Evolutionary conservation across 1,284 basidiomycete genomes (phyloP), one percentile per base, ranked within the genome.

Genomic region (Tilletia horrida): DNA sequence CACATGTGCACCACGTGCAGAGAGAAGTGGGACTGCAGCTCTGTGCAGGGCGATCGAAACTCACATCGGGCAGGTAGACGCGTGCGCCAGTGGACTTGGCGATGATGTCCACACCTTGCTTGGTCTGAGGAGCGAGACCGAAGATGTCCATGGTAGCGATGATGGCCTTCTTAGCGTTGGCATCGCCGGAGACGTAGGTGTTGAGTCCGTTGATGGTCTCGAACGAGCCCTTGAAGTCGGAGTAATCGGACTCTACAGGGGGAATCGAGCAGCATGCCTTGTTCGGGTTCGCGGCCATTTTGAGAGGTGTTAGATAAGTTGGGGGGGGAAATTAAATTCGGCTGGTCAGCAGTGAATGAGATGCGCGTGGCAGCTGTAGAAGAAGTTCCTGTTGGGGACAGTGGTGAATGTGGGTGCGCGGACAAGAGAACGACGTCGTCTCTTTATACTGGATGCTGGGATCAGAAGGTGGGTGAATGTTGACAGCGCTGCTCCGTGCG

Each of bases 81-180:
- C 83, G 82, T 69, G 82, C 82, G 66, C 81, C 83, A 81, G 73
- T 16, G 13, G 48, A 8, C 18, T 21, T 27, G 40, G 45, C 45
- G n/a, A 57, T 43, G 66, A n/a, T 42, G 55, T 11, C 75, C 76
- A 73, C 76, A 75, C 83, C 84, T 73, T 85, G 85, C 66, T 84
- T 73, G 66, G 83, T 84, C 73, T 85, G 84, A 42, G 84, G 82
- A 67, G 74, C 76, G 75, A 74, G 88, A 84, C 87, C 88, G 72
- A 89, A 88, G 73, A 88, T 88, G 76, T 89, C 88, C 73, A 84
- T 88, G 57, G 88, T 85, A 68, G 85, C 86, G 63, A 89, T 82
- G 50, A 88, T 83, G 9, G 87, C 87, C 65, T 84, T 84, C 57
- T 85, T 82, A 63, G 84, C 84, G 23, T 80, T 82, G 69, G 83